phyloP scores from a whole-genome alignment of 192 early-diverging fungal species.

The Dispira parvispora region DNA sequence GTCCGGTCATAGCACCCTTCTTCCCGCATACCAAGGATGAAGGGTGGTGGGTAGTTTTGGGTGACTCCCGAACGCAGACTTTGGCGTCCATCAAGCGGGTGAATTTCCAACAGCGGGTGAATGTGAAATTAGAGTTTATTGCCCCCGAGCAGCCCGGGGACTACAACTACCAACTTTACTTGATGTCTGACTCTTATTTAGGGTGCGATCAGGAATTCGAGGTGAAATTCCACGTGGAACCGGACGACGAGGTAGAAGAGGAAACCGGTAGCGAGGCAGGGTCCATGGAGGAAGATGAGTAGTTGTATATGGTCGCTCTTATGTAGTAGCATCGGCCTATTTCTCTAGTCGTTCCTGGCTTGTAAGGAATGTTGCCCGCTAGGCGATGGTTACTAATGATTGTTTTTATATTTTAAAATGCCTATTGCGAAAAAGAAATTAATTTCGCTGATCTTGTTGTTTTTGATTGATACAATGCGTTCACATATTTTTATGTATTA shows the following conservation, averaged over 20 bases:
- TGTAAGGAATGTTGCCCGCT: too few species aligned
- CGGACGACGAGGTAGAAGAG: slow-evolving; percentile 31
- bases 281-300: slow-evolving; percentile 9
- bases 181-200: slow-evolving; percentile 88
- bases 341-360: too few species aligned
- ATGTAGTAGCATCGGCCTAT: too few species aligned
- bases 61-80: slow-evolving; percentile 55
- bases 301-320: not conserved
- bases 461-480: too few species aligned
- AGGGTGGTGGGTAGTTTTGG: slow-evolving; percentile 95
- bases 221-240: slow-evolving; percentile 37
- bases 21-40: slow-evolving; percentile 83
- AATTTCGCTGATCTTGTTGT: too few species aligned
- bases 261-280: slow-evolving; percentile 22
- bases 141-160: slow-evolving; percentile 49
- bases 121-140: slow-evolving; percentile 67
- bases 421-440: too few species aligned
- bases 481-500: too few species aligned
- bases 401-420: too few species aligned
- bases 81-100: slow-evolving; percentile 83
- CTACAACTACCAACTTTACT: slow-evolving; percentile 53
- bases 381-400: too few species aligned
- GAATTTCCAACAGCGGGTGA: slow-evolving; percentile 38
- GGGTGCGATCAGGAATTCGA: slow-evolving; percentile 95
- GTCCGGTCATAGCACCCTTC: slow-evolving; percentile 80